Base-by-base conservation (phyloP, 2,329 filamentous ascomycete genomes). In the Clonostachys rosea region DNA sequence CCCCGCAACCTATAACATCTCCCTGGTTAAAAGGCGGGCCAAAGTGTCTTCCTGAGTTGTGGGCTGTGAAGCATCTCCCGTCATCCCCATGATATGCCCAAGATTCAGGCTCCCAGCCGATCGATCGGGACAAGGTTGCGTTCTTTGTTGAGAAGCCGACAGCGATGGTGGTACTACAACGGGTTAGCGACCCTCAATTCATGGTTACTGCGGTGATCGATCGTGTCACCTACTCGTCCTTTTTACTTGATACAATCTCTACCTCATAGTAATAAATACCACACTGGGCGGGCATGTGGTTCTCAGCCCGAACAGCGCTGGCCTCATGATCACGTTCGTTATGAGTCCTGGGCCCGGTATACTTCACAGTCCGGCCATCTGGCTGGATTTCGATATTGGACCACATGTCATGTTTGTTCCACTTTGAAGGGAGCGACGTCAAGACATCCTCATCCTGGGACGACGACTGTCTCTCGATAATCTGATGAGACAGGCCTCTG, bases 211-310 rank as follows among this genome's bases (percentile, higher is more conserved):
- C 9, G 16, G 5, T 11, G 13, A 30, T 30, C 24, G 24, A 30
- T 10, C 24, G 24, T 30, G 24, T 30, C 24, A 75, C 78, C 46
- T 69, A 82, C 77, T 82, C 79, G 40, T 80, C 76, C 52, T 69
- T 67, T 58, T 74, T 78, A 45, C 69, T 73, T 14, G 70, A 67
- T 24, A 78, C 49, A 43, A 83, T 70, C 14, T 68, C 68, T 20
- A 86, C 76, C 62, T 99, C 94, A 60, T 84, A 99, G 64, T 99
- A 99, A 66, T 96, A 99, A 50, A 99, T 86, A 3, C 94, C 94
- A 55, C 89, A 94, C 59, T 95, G 87, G 35, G 83, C 77, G 5
- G 94, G 91, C 83, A 97, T 96, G 43, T 84, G 81, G 62, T 91
- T 76, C 64, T 99, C 87, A 30, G 91, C 82, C 47, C 94, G 83